phyloP scores from a whole-genome alignment of 225 moss, liverwort and hornwort species.

The Pseudoscleropodium purum region DNA sequence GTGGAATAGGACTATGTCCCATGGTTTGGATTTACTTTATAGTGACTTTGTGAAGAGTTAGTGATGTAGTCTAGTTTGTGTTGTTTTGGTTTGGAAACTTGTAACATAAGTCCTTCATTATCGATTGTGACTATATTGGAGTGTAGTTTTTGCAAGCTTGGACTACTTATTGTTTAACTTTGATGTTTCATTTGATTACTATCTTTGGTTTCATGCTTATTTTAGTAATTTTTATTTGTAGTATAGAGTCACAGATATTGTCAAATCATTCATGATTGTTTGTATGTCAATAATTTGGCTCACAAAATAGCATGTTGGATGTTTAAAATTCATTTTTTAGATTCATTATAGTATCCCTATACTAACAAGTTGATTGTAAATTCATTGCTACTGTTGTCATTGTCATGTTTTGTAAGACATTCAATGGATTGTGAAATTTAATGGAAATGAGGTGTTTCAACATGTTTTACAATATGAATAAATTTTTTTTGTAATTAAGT shows the following conservation, averaged over 20 bases:
- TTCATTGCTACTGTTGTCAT: not conserved
- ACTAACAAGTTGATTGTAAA: not conserved
- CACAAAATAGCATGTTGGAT: not conserved
- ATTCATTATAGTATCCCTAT: too few species aligned
- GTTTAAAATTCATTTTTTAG: not conserved
- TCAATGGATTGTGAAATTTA: not conserved
- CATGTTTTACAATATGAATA: not conserved
- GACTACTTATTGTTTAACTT: not conserved
- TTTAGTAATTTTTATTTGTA: not conserved
- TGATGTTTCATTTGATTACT: not conserved
- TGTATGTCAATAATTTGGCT: not conserved
- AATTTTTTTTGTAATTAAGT: not conserved
- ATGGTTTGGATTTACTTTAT: not conserved
- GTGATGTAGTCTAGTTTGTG: not conserved
- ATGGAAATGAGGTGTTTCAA: too few species aligned
- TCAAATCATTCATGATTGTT: too few species aligned
- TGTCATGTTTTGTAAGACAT: not conserved
- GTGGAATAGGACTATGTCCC: not conserved
- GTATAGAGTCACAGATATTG: too few species aligned
- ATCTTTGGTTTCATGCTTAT: not conserved
- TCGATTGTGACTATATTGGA: not conserved
- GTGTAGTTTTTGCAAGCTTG: not conserved
- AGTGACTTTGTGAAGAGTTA: rapidly evolving
- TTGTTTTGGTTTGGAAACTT: not conserved
- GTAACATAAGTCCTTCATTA: not conserved